Evolutionary conservation across 2,329 filamentous ascomycete species (phyloP), one percentile per base, ranked within the genome.

Genomic region (Penicillium sp.): DNA sequence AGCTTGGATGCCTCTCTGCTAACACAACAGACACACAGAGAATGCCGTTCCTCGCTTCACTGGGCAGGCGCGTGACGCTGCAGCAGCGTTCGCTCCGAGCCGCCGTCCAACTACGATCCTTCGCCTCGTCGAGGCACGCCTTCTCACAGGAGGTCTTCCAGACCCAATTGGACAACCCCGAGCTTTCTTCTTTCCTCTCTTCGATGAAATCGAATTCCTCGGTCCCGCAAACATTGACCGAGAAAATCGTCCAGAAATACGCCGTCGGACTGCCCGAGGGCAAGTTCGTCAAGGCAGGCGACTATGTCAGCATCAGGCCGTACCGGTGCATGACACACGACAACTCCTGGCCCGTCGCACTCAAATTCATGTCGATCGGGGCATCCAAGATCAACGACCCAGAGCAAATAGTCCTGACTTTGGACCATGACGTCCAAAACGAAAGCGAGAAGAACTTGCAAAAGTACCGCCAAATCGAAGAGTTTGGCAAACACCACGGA

Each of bases 341-440:
- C 71, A 95, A 94, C 68, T 85, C 85, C 2, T 89, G 83, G 83
- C 87, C 90, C 0, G 84, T 94, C 0, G 84, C 85, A 0, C 75
- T 82, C 59, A 94, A 93, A 73, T 93, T 92, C 76, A 89, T 90
- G 84, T 86, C 85, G 11, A 92, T 92, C 61, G 90, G 90, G 16
- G 90, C 90, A 0, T 83, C 87, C 47, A 84, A 85, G 68, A 81
- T 96, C 66, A 81, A 90, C 63, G 77, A 92, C 69, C 81, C 81
- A 2, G 75, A 79, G 20, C 91, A 96, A 75, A 78, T 94, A 26
- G 89, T 96, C 20, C 87, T 94, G 79, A 88, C 90, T 0, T 75
- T 96, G 1, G 91, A 96, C 66, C 92, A 96, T 68, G 90, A 96
- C 64, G 89, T 96, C 0, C 90, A 95, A 68, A 94, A 95, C 72